phyloP scores from a whole-genome alignment of 1,284 basidiomycete species.

The Mycosarcoma mackinlayi region DNA sequence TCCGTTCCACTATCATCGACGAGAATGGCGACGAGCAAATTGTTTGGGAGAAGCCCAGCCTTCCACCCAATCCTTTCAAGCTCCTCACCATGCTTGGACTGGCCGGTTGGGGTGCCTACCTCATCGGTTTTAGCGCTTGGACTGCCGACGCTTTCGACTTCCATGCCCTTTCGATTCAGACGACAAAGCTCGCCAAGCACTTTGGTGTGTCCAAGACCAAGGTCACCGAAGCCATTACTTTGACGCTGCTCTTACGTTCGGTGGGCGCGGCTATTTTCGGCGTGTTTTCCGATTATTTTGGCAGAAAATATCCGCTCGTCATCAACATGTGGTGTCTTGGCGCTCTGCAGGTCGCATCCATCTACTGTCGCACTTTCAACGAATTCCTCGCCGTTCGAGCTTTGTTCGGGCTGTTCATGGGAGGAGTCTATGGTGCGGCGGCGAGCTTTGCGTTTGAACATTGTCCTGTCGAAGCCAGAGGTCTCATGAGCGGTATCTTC shows the following conservation, averaged over 20 bases:
- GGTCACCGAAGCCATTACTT: conserved; percentile 47
- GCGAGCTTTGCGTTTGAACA: conserved; percentile 45
- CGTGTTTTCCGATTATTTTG: conserved; percentile 40
- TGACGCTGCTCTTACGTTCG: conserved; percentile 49
- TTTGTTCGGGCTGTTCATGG: conserved; percentile 56
- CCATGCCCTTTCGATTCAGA: conserved; percentile 51
- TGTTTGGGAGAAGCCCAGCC: conserved; percentile 27
- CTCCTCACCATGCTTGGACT: conserved; percentile 31
- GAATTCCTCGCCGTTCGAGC: conserved; percentile 55
- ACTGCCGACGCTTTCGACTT: conserved; percentile 53
- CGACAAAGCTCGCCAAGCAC: conserved; percentile 46
- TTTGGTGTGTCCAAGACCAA: conserved; percentile 50
- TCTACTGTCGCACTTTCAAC: conserved; percentile 41
- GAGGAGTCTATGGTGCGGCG: conserved; percentile 45
- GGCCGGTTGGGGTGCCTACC: conserved; percentile 47
- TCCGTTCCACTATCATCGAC: conserved; percentile 34
- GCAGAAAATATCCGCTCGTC: conserved; percentile 71
- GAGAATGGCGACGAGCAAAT: conserved; percentile 45
- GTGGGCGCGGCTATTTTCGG: conserved; percentile 58
- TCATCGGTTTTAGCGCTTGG: conserved; percentile 48
- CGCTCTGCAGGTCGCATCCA: conserved; percentile 48
- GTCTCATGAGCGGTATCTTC: conserved; percentile 53
- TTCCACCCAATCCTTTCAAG: conserved; percentile 38
- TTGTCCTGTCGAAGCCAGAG: conserved; percentile 49
- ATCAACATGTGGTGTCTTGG: conserved; percentile 53